A percentile compares a stretch with the other conserved stretches of the same genome.
Conservation (phyloP, 176 grass and related monocot genomes). For the Oryza coarctata region DNA sequence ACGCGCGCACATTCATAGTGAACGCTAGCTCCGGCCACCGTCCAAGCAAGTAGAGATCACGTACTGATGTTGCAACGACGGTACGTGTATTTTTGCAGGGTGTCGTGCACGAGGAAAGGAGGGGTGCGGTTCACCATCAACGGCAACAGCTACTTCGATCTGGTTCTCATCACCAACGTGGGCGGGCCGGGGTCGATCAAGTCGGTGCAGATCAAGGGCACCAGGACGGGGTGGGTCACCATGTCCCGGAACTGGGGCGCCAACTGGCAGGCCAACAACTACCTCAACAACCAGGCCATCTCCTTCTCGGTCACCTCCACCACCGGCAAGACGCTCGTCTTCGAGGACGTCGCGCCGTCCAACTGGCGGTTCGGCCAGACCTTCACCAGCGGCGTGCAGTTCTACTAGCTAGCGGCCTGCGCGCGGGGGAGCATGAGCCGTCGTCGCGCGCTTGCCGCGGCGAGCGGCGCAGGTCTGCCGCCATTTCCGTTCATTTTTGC, state of each 20-base stretch:
- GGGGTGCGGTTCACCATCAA: constrained; percentile 80
- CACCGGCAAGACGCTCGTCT: constrained; percentile 32
- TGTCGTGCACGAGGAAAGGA: constrained; percentile 50
- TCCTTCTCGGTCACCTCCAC: constrained; percentile 66
- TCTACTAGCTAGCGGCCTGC: constrained; percentile 35
- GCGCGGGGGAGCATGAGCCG: background rate
- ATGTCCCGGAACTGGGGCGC: constrained; percentile 85
- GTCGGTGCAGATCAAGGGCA: constrained; percentile 58
- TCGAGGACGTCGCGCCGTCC: constrained; percentile 24
- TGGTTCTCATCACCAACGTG: constrained; percentile 72
- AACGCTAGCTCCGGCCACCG: background rate
- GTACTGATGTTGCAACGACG: too few species aligned
- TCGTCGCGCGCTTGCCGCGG: background rate
- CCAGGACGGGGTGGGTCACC: constrained; percentile 35
- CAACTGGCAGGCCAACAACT: constrained; percentile 52
- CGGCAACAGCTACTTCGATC: constrained; percentile 69
- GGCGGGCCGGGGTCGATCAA: constrained; percentile 52
- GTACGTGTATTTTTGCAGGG: background rate
- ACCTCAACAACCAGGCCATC: constrained; percentile 59
- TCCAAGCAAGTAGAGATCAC: too few species aligned
- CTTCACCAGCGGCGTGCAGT: constrained; percentile 55
- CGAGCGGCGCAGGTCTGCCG: background rate
- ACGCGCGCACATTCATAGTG: background rate
- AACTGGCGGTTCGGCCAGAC: constrained; percentile 71
- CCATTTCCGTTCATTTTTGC: constrained; percentile 18